These are phyloP conservation scores for Coemansia sp. DNA, from an alignment of 192 early-diverging fungal genomes.

Conservation along the genomic window DNA sequence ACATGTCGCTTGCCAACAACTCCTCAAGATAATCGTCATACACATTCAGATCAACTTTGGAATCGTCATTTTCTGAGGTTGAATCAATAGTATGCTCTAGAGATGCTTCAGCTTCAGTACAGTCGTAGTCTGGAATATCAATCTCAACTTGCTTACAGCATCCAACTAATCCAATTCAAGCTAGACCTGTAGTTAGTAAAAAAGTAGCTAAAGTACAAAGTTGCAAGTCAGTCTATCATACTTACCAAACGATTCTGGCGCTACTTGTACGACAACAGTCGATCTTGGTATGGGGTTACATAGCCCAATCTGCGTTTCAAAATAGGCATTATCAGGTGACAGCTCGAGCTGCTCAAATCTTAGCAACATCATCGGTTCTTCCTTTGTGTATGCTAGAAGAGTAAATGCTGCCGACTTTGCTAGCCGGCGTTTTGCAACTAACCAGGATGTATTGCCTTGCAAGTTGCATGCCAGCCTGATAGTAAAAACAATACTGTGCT, in stretches of 20 bases:
- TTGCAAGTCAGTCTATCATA: not conserved
- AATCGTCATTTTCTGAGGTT: not conserved
- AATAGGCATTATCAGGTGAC: slow-evolving; percentile 7
- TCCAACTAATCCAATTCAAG: slow-evolving; percentile 1
- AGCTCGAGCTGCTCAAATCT: slow-evolving; percentile 27
- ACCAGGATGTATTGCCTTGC: not conserved
- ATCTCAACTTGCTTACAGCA: slow-evolving; percentile 14
- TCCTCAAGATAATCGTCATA: slow-evolving; percentile 18
- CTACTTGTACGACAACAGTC: slow-evolving; percentile 24
- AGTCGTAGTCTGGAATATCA: not conserved
- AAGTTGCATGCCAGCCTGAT: slow-evolving; percentile 7
- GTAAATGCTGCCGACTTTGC: slow-evolving; percentile 6
- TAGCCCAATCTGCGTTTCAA: slow-evolving; percentile 26
- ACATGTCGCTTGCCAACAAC: slow-evolving; percentile 1
- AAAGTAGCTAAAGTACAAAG: not conserved
- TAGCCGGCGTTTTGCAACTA: not conserved
- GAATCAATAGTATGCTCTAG: not conserved
- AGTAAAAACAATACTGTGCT: slow-evolving; percentile 24
- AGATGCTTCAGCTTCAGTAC: not conserved
- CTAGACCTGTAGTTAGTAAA: no score
- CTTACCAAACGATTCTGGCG: slow-evolving; percentile 36
- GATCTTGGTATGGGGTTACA: slow-evolving; percentile 25
- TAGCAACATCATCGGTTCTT: slow-evolving; percentile 17
- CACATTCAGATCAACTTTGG: not conserved
- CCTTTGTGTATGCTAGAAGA: slow-evolving; percentile 25